Conservation (phyloP, 192 early-diverging fungal genomes). For the Coemansia sp. region DNA sequence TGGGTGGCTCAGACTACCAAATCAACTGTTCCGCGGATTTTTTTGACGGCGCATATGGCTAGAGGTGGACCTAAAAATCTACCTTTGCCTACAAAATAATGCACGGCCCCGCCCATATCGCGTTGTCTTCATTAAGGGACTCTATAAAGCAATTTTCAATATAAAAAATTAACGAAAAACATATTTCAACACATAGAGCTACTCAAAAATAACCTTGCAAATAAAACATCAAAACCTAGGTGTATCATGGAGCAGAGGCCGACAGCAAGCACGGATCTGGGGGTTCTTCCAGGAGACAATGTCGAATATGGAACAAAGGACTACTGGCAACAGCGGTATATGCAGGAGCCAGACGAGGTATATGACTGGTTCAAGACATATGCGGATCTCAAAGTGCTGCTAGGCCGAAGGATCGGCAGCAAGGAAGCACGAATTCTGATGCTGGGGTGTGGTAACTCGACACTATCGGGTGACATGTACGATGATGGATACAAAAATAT, state of each 20-base stretch:
- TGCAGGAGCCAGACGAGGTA: slow-evolving; percentile 49
- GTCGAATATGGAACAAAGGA: slow-evolving; percentile 70
- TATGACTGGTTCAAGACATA: slow-evolving; percentile 94
- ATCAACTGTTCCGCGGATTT: too few relatives aligned
- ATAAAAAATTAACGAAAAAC: too few relatives aligned
- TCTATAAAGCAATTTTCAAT: neutral
- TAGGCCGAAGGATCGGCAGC: slow-evolving; percentile 55
- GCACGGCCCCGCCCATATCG: neutral
- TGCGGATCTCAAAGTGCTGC: slow-evolving; percentile 63
- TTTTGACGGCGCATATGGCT: too few relatives aligned
- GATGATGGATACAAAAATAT: slow-evolving; percentile 70
- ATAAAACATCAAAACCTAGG: neutral
- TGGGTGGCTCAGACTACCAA: too few relatives aligned
- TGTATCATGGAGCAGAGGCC: slow-evolving; percentile 4
- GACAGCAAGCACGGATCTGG: slow-evolving; percentile 36
- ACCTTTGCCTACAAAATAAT: neutral
- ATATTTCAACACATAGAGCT: too few relatives aligned
- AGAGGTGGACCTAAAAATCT: too few relatives aligned
- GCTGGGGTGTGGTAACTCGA: slow-evolving; percentile 87
- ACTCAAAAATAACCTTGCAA: neutral
- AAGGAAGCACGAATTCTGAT: slow-evolving; percentile 69
- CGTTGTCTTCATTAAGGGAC: neutral
- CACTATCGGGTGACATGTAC: slow-evolving; percentile 77
- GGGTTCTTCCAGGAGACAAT: slow-evolving; percentile 61
- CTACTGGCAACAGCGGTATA: slow-evolving; percentile 76